Evolutionary conservation across 352 stramenopile genomes (phyloP), one percentile per base, ranked within the genome.

Genomic region (Elongisporangium senticosum): DNA sequence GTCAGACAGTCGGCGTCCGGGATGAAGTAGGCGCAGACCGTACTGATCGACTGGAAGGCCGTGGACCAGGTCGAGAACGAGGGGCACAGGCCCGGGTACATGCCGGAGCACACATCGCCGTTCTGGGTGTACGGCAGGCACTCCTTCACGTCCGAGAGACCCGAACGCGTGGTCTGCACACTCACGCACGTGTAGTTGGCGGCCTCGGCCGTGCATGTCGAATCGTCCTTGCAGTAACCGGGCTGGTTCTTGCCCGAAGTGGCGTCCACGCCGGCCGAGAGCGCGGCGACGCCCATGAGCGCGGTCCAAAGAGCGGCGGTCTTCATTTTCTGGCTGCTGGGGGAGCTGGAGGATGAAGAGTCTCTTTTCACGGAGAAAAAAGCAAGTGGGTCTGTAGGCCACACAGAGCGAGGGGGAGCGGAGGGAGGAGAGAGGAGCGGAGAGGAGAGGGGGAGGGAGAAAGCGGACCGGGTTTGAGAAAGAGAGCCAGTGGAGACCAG

Each of bases 141-240:
- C 67, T 90, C 77, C 77, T 94, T 92, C 39, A 90, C 84, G 53
- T 86, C 68, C 33, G 77, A 69, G 19, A 81, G 84, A 51, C 64
- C 70, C 22, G 68, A 68, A 43, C 83, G 82, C 55, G 82, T 94
- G n/a, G 82, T 92, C 74, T 92, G 82, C 56, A 92, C 76, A 40
- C 62, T 74, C 56, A 92, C 75, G 60, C 82, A 92, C 62, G 73
- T 70, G 75, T 89, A 91, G 51, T 56, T 61, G 5, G 33, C 40
- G 37, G 69, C 67, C 1, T 56, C 22, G 60, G 77, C 71, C 20
- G 19, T 43, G 59, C 81, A 91, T n/a, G 66, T 70, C 23, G 53
- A 65, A 56, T 72, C 61, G 68, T 88, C 67, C 37, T 85, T 74
- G 58, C 81, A 91, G 68, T 79, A 86, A 50, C 81, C 81, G 0